Evolutionary conservation across 2,329 filamentous ascomycete genomes (phyloP).

Genomic region (Aspergillus floridensis): DNA sequence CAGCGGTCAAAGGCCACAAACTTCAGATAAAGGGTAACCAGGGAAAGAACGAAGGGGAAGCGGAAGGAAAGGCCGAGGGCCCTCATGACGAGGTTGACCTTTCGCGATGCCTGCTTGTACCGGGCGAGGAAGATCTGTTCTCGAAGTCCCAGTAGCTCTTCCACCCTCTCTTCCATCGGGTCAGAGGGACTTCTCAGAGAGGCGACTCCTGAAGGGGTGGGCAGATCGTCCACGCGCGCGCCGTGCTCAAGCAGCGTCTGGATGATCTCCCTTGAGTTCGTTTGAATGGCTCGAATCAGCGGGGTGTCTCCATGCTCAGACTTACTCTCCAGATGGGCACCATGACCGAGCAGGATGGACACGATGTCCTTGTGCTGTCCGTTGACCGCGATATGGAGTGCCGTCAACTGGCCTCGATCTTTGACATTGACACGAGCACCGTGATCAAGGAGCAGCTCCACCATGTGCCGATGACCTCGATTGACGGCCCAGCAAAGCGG

Average conservation of each 20-base stretch:
- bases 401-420: conserved; percentile 18
- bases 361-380: conserved; percentile 17
- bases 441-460: conserved; percentile 9
- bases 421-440: conserved; percentile 9
- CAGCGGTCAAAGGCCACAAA: conserved; percentile 19
- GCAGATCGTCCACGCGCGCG: conserved; percentile 2
- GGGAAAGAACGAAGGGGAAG: conserved; percentile 16
- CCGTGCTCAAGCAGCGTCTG: conserved; percentile 20
- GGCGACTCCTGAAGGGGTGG: conserved; percentile 17
- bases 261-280: conserved; percentile 17
- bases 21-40: conserved; percentile 21
- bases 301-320: conserved; percentile 18
- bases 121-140: conserved; percentile 16
- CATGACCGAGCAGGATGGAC: conserved; percentile 16
- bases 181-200: conserved; percentile 17
- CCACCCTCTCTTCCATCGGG: conserved; percentile 20
- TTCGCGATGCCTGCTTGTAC: conserved; percentile 15
- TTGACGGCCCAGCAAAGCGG: conserved; percentile 15
- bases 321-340: conserved; percentile 17
- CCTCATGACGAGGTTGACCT: conserved; percentile 16
- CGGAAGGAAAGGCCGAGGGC: conserved; percentile 14
- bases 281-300: conserved; percentile 20
- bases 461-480: conserved; percentile 14
- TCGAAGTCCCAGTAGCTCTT: conserved; percentile 23
- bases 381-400: conserved; percentile 23